A percentile compares a stretch with the other conserved stretches of the same genome.
Evolutionary conservation across 192 early-diverging fungal species (phyloP).

Genomic region (Coemansia reversa): DNA sequence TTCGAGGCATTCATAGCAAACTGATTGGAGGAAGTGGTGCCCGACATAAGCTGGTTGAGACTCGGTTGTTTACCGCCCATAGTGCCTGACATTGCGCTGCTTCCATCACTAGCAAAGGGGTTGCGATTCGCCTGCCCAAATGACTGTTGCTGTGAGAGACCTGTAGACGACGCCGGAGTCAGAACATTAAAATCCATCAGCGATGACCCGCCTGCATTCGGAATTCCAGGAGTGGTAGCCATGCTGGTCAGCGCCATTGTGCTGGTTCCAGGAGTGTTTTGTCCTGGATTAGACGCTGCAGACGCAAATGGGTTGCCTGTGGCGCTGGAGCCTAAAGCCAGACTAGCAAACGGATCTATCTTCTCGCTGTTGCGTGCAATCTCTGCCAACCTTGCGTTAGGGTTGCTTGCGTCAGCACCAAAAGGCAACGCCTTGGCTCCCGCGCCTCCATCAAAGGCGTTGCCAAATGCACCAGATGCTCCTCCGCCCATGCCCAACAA

Average conservation of each 20-base stretch:
- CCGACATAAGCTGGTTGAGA: slow-evolving; percentile 50
- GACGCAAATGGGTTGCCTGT: slow-evolving; percentile 35
- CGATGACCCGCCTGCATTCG: slow-evolving; percentile 24
- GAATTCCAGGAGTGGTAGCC: slow-evolving; percentile 6
- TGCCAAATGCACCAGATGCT: slow-evolving; percentile 45
- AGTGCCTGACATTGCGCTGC: not conserved
- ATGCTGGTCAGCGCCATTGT: slow-evolving; percentile 15
- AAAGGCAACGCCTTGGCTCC: slow-evolving; percentile 47
- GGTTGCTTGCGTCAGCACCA: slow-evolving; percentile 34
- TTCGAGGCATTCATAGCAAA: slow-evolving; percentile 12
- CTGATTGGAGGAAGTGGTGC: slow-evolving; percentile 9
- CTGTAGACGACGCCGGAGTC: slow-evolving; percentile 26
- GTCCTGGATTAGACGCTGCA: slow-evolving; percentile 5
- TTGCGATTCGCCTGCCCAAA: slow-evolving; percentile 53
- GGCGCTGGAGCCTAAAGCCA: slow-evolving; percentile 44
- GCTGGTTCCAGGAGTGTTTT: not conserved
- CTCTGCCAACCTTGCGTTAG: slow-evolving; percentile 51
- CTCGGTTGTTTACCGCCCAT: slow-evolving; percentile 23
- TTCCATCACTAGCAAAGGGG: slow-evolving; percentile 37
- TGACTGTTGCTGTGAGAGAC: slow-evolving; percentile 22
- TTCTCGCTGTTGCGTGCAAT: slow-evolving; percentile 58
- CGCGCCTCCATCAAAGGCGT: slow-evolving; percentile 55
- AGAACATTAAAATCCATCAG: slow-evolving; percentile 43
- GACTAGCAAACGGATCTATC: slow-evolving; percentile 60
- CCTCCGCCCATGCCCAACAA: slow-evolving; percentile 33